Base-by-base conservation (phyloP, 805 yeast genomes). In the Brettanomyces custersianus region DNA sequence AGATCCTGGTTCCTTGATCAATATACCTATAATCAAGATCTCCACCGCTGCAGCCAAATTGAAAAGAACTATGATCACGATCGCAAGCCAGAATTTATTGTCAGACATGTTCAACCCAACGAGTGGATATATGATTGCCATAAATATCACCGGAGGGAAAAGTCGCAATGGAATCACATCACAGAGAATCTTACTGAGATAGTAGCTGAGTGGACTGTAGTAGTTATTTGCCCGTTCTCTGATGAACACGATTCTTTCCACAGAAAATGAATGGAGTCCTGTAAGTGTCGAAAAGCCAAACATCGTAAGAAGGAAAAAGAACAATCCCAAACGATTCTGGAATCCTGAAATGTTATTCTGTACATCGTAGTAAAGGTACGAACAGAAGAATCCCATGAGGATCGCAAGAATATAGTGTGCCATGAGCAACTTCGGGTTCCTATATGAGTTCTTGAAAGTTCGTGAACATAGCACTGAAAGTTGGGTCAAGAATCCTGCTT, bases 271-370 rank as follows among this genome's bases (percentile, higher is more conserved):
- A 45, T 87, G 90, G 36, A 92, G 64, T 0, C 96, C 94, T 0
- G 97, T 90, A 49, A 92, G 68, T 0, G 97, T 81, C 1, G 94
- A 80, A 57, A 92, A 92, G 0, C 98, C 98, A 64, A 92, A 88
- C 49, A 88, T 72, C 3, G 97, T 85, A 41, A 92, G 66, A 35
- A 88, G 60, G 57, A 92, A 92, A 65, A 92, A 90, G 59, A 92
- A 92, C 40, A 92, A 65, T 0, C 98, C 98, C 44, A 92, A 67
- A 48, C 98, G 70, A 59, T 92, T 92, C 57, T 92, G 98, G 66
- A 92, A 92, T 0, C 98, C 98, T 49, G 95, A 78, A 37, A 92
- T 90, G 55, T 90, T 96, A 52, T 86, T 82, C 29, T 77, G 65
- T 19, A 90, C 77, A 50, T 86, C 69, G 60, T 79, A 90, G 57